Conservation (phyloP, 805 yeast genomes). For the Spencermartinsiella europaea region DNA sequence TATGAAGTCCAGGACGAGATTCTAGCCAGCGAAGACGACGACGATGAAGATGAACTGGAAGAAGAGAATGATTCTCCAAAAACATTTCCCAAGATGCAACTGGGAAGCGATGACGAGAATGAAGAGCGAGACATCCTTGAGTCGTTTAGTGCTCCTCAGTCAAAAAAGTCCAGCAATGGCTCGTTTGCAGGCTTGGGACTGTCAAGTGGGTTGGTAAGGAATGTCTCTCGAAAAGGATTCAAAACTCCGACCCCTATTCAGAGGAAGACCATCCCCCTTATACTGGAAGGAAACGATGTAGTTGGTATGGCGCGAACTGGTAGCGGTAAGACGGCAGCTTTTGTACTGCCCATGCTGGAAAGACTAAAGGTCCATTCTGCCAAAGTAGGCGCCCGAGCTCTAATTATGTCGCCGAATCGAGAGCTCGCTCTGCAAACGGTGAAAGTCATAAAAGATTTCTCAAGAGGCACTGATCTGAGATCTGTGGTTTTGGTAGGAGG, state of each 20-base stretch:
- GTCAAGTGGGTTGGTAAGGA: slow-evolving; percentile 61
- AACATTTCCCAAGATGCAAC: slow-evolving; percentile 13
- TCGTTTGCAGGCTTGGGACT: slow-evolving; percentile 89
- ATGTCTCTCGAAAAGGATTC: slow-evolving; percentile 79
- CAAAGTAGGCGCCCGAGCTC: slow-evolving; percentile 81
- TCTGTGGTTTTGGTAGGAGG: slow-evolving; percentile 88
- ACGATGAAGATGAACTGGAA: slow-evolving; percentile 28
- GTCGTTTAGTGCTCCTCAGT: slow-evolving; percentile 20
- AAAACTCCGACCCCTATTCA: slow-evolving; percentile 97
- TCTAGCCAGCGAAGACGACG: slow-evolving; percentile 46
- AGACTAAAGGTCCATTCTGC: slow-evolving; percentile 78
- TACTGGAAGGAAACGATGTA: slow-evolving; percentile 83
- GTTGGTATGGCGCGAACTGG: slow-evolving; percentile 99
- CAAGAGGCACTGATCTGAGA: slow-evolving; percentile 77
- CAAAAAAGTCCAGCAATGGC: slow-evolving; percentile 42
- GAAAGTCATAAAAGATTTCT: slow-evolving; percentile 82
- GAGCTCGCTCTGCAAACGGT: slow-evolving; percentile 92
- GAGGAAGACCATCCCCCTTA: slow-evolving; percentile 87
- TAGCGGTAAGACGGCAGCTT: slow-evolving; percentile 98
- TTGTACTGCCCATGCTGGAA: slow-evolving; percentile 84
- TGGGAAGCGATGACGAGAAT: slow-evolving; percentile 37
- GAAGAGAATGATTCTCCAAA: background rate
- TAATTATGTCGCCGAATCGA: slow-evolving; percentile 89
- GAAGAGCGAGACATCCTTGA: slow-evolving; percentile 18
- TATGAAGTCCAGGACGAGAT: slow-evolving; percentile 24